A percentile compares a stretch with the other conserved stretches of the same genome.
These are phyloP conservation scores for Tolypocladium tundrense DNA, from an alignment of 2,329 filamentous ascomycete species.

Conservation along the genomic window DNA sequence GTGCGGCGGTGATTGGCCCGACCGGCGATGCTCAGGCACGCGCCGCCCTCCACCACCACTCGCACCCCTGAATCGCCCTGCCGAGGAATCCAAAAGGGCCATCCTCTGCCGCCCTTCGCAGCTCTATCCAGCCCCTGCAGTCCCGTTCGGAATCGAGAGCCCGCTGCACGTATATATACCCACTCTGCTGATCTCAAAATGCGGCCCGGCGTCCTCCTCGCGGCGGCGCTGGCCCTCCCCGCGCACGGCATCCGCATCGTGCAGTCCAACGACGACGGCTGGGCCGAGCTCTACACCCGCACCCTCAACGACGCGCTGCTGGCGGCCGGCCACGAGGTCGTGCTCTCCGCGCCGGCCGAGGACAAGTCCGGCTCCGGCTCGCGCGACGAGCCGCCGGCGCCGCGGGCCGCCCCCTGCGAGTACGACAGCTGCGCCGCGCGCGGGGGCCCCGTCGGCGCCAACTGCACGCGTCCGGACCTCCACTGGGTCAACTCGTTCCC, in stretches of 20 bases:
- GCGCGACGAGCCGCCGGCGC: slow-evolving; percentile 29
- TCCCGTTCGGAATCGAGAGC: too few species aligned
- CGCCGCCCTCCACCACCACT: too few species aligned
- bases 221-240: not conserved
- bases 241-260: slow-evolving; percentile 38
- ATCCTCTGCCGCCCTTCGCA: too few species aligned
- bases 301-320: slow-evolving; percentile 46
- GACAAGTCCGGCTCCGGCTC: slow-evolving; percentile 55
- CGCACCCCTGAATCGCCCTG: too few species aligned
- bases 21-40: too few species aligned
- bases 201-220: not conserved
- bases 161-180: too few species aligned
- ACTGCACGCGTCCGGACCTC: slow-evolving; percentile 44
- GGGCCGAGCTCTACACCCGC: slow-evolving; percentile 59
- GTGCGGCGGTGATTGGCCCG: too few species aligned
- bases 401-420: slow-evolving; percentile 42
- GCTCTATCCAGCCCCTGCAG: too few species aligned
- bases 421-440: slow-evolving; percentile 50
- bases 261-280: slow-evolving; percentile 63
- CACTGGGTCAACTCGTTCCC: slow-evolving; percentile 67
- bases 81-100: too few species aligned
- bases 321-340: slow-evolving; percentile 45
- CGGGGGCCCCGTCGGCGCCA: slow-evolving; percentile 45
- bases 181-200: not conserved
- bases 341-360: slow-evolving; percentile 57